Percentiles rank a stretch among this genome's conserved stretches.
Conservation (phyloP, 2,329 filamentous ascomycete species). For the Colletotrichum coccodes region DNA sequence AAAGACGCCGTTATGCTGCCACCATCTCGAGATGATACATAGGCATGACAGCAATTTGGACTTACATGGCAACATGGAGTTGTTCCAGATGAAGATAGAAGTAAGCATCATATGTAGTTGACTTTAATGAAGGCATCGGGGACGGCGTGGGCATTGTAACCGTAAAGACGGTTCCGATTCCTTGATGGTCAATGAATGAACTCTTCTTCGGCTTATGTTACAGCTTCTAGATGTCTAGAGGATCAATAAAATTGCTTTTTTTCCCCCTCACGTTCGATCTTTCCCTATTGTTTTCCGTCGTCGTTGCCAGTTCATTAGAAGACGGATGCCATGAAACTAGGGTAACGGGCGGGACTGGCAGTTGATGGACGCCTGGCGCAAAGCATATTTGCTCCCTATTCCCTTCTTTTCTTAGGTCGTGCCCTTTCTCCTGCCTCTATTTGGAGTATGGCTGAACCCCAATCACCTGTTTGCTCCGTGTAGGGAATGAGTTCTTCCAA, state of each 20-base stretch:
- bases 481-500: conserved; percentile 1
- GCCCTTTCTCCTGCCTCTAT: not conserved
- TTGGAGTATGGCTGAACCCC: not conserved
- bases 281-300: no score
- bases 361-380: not conserved
- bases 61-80: not conserved
- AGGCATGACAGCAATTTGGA: not conserved
- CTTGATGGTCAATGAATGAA: not conserved
- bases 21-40: not conserved
- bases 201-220: not conserved
- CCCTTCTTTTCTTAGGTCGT: not conserved
- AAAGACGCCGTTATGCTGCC: not conserved
- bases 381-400: no score
- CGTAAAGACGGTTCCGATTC: not conserved
- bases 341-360: no score
- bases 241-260: no score
- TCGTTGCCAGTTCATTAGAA: no score
- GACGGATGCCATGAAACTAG: no score
- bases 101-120: not conserved
- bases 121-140: not conserved
- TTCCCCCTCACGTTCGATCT: no score
- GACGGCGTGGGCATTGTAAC: no score
- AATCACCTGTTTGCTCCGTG: conserved; percentile 11
- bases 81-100: not conserved
- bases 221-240: no score